These are phyloP conservation scores for Lachnellula willkommii DNA, from an alignment of 2,329 filamentous ascomycete genomes.

Conservation along the genomic window DNA sequence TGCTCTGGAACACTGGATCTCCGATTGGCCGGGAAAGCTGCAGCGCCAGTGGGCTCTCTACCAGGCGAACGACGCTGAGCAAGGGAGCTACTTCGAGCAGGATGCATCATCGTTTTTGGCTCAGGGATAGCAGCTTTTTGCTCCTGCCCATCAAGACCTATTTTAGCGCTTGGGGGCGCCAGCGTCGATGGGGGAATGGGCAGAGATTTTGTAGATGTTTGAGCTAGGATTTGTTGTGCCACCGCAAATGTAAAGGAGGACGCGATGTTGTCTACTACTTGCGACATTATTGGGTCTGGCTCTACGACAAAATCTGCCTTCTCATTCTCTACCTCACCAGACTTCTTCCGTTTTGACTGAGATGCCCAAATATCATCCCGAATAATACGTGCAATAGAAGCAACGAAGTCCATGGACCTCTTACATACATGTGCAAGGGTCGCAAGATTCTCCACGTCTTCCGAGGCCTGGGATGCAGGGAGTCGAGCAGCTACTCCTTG, in stretches of 20 bases:
- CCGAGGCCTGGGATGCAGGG: conserved; percentile 42
- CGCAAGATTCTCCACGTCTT: conserved; percentile 67
- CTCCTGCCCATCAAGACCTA: conserved; percentile 43
- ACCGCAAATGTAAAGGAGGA: conserved; percentile 74
- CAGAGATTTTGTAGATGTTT: conserved; percentile 64
- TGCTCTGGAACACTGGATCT: conserved; percentile 35
- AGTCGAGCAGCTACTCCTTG: conserved; percentile 52
- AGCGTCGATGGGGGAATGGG: conserved; percentile 60
- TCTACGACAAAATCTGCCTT: conserved; percentile 27
- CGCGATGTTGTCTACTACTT: conserved; percentile 67
- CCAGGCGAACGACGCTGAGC: conserved; percentile 34
- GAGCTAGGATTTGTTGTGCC: conserved; percentile 68
- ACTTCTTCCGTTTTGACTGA: conserved; percentile 30
- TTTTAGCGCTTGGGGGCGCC: conserved; percentile 28
- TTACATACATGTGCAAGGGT: conserved; percentile 84
- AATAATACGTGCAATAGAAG: conserved; percentile 72
- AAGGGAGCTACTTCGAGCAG: conserved; percentile 59
- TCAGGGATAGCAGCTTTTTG: conserved; percentile 59
- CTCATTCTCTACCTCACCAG: conserved; percentile 28
- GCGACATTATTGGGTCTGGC: conserved; percentile 37
- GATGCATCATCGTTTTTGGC: conserved; percentile 66
- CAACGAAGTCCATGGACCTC: conserved; percentile 77
- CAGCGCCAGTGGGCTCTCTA: conserved; percentile 47
- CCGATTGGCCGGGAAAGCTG: conserved; percentile 47
- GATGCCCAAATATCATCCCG: conserved; percentile 70